phyloP scores from a whole-genome alignment of 2,329 filamentous ascomycete species.

The Penicillium digitatum region DNA sequence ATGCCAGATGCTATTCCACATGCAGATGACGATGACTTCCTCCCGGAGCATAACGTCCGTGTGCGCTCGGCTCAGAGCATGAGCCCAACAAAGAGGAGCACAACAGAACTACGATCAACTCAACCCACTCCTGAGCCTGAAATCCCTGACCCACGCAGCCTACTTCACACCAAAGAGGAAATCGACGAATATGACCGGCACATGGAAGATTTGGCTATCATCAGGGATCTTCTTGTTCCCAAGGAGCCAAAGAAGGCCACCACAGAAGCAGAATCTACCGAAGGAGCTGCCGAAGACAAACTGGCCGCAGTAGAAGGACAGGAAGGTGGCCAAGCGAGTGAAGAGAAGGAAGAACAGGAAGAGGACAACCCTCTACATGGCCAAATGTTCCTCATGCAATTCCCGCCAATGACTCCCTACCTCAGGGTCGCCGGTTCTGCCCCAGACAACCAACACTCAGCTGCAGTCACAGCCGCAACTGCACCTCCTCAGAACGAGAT shows the following conservation, averaged over 20 bases:
- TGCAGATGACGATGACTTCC: constrained; percentile 32
- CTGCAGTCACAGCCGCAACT: neutral
- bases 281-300: constrained; percentile 12
- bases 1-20: constrained; percentile 36
- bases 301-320: constrained; percentile 13
- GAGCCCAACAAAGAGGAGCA: constrained; percentile 17
- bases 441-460: neutral
- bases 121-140: constrained; percentile 24
- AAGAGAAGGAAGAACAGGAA: constrained; percentile 17
- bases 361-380: constrained; percentile 44
- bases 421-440: constrained; percentile 41
- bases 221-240: constrained; percentile 36
- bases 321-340: constrained; percentile 12
- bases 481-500: constrained; percentile 16
- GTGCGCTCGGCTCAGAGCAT: constrained; percentile 24
- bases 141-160: constrained; percentile 23
- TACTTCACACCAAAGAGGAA: constrained; percentile 42
- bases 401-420: constrained; percentile 60
- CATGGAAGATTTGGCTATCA: constrained; percentile 37
- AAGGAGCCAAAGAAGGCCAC: constrained; percentile 23
- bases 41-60: constrained; percentile 35
- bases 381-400: constrained; percentile 60
- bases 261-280: constrained; percentile 5
- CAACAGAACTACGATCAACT: constrained; percentile 12
- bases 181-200: constrained; percentile 43